Evolutionary conservation across 768 basidiomycete genomes (phyloP).

Genomic region (Suillus fuscotomentosus): DNA sequence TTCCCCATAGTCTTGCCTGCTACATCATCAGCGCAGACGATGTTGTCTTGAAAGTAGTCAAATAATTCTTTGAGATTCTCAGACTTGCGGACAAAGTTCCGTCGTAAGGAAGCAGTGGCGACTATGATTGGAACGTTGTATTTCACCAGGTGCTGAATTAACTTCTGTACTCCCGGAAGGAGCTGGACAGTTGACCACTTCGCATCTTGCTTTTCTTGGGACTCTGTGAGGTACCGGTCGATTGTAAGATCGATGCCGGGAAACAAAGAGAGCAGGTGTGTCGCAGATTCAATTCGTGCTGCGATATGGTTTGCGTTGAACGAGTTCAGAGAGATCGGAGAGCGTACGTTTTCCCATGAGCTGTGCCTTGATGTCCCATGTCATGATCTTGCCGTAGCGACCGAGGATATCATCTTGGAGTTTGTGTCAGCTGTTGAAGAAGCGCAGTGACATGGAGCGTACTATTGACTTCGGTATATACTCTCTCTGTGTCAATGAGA

Average conservation of each 20-base stretch:
- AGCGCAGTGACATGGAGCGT: conserved; percentile 20
- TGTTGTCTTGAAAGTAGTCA: conserved; percentile 52
- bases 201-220: conserved; percentile 56
- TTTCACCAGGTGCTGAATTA: conserved; percentile 65
- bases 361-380: conserved; percentile 87
- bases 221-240: conserved; percentile 57
- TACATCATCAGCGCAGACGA: conserved; percentile 76
- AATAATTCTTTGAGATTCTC: conserved; percentile 59
- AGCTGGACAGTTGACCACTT: conserved; percentile 69
- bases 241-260: conserved; percentile 66
- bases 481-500: conserved; percentile 72
- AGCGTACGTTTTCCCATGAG: conserved; percentile 80
- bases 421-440: background rate
- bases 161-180: conserved; percentile 69
- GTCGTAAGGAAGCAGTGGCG: conserved; percentile 71
- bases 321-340: background rate
- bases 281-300: conserved; percentile 66
- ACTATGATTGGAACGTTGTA: conserved; percentile 76
- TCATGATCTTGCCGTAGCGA: conserved; percentile 72
- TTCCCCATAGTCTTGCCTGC: conserved; percentile 60
- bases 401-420: conserved; percentile 67
- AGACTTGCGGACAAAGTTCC: conserved; percentile 69
- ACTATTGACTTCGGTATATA: conserved; percentile 83
- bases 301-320: background rate
- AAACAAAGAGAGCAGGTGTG: conserved; percentile 75